These are phyloP conservation scores for Gossypium laxum DNA, from an alignment of 441 rosid genomes.

Conservation along the genomic window DNA sequence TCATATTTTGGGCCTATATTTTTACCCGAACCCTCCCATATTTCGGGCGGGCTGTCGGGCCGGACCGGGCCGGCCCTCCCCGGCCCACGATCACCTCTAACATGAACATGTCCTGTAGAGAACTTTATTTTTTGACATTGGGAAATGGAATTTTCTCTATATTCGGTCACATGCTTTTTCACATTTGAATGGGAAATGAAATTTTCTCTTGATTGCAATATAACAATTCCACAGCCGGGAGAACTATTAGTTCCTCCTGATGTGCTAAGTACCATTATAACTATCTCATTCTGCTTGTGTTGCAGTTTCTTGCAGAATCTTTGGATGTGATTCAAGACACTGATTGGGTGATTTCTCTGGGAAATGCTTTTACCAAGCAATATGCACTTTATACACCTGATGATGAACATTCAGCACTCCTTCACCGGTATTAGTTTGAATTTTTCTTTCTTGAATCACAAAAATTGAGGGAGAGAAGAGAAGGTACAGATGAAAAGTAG, in stretches of 20 bases:
- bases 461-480: background rate
- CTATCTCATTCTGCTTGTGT: constrained; percentile 19
- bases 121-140: background rate
- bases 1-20: no score
- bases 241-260: background rate
- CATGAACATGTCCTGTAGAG: background rate
- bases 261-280: background rate
- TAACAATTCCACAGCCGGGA: background rate
- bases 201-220: background rate
- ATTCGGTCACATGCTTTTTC: background rate
- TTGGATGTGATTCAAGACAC: constrained; percentile 86
- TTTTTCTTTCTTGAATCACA: constrained; percentile 11
- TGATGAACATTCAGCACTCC: constrained; percentile 89
- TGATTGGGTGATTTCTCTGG: constrained; percentile 82
- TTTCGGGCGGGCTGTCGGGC: no score
- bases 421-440: constrained; percentile 54
- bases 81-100: no score
- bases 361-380: constrained; percentile 76
- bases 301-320: constrained; percentile 93
- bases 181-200: background rate
- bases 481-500: background rate
- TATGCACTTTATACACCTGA: constrained; percentile 63
- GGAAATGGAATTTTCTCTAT: background rate
- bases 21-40: no score
- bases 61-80: no score